Evolutionary conservation across 306 rosid species (phyloP).

Genomic region (Quercus engelmannii): DNA sequence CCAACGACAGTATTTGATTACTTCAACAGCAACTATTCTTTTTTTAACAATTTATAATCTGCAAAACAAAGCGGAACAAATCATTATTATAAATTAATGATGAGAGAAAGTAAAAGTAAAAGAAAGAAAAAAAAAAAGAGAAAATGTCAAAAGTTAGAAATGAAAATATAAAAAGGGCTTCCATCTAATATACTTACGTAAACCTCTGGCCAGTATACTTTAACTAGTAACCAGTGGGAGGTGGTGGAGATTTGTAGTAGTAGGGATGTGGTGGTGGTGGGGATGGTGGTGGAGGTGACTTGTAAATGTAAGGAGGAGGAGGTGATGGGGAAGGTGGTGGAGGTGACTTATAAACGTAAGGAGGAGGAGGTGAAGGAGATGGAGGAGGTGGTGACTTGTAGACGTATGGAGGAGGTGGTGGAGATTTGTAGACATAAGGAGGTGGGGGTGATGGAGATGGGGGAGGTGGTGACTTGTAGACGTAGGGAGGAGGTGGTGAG

Average conservation of each 20-base stretch:
- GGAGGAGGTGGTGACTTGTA: not conserved
- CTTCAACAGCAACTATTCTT: slow-evolving; percentile 7
- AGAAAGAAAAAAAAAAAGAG: not conserved
- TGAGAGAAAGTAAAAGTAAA: too few species aligned
- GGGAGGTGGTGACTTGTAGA: not conserved
- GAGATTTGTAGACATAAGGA: not conserved
- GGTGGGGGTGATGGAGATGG: not conserved
- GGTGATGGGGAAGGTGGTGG: too few species aligned
- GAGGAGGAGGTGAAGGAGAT: not conserved
- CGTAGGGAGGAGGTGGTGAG: not conserved
- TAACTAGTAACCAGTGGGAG: not conserved
- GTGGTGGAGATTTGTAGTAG: slow-evolving; percentile 9
- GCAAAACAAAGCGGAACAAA: not conserved
- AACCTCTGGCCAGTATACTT: not conserved
- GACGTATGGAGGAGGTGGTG: not conserved
- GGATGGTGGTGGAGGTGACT: not conserved
- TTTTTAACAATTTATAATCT: not conserved
- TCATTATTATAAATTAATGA: not conserved
- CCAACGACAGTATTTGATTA: not conserved
- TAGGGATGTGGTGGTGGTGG: not conserved
- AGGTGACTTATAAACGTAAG: not conserved
- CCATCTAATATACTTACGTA: slow-evolving; percentile 8
- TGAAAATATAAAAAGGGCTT: too few species aligned
- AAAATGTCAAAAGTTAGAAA: not conserved
- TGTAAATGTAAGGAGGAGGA: too few species aligned